Evolutionary conservation across 2,329 filamentous ascomycete genomes (phyloP).

Genomic region (Scopulariopsis brevicaulis): DNA sequence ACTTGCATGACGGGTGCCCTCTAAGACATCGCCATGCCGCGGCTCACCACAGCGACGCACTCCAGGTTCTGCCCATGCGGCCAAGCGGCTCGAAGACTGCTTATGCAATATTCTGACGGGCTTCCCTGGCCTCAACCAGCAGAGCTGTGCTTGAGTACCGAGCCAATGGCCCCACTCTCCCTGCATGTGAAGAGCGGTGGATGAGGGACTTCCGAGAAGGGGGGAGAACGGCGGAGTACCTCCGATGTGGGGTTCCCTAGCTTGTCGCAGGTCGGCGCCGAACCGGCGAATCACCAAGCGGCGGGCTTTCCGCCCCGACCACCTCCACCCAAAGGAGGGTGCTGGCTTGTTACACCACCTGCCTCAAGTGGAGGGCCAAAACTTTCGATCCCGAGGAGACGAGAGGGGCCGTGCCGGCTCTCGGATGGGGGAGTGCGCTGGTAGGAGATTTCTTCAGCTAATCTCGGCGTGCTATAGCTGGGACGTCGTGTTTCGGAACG

Average conservation of each 20-base stretch:
- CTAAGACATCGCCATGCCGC: no score
- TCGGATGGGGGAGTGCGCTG: not conserved
- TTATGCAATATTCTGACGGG: not conserved
- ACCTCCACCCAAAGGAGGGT: not conserved
- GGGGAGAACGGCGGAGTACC: not conserved
- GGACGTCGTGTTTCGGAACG: not conserved
- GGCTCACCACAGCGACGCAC: not conserved
- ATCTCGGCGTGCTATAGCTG: not conserved
- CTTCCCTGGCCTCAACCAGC: not conserved
- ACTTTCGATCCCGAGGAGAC: not conserved
- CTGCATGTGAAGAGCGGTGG: not conserved
- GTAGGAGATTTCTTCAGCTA: not conserved
- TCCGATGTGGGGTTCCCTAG: not conserved
- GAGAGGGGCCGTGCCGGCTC: not conserved
- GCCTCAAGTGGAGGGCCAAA: constrained; percentile 1
- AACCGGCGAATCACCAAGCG: not conserved
- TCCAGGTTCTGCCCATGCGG: not conserved
- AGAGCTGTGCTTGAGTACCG: not conserved
- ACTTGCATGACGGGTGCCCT: no score
- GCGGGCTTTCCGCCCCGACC: not conserved
- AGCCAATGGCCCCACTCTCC: not conserved
- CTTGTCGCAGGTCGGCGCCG: constrained; percentile 1
- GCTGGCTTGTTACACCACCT: constrained; percentile 1
- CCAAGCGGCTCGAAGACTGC: not conserved
- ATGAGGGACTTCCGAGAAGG: not conserved